Percentiles rank a stretch among this genome's conserved stretches.
These are phyloP conservation scores for Poa pratensis DNA, from an alignment of 176 grass and related monocot genomes.

Conservation along the genomic window DNA sequence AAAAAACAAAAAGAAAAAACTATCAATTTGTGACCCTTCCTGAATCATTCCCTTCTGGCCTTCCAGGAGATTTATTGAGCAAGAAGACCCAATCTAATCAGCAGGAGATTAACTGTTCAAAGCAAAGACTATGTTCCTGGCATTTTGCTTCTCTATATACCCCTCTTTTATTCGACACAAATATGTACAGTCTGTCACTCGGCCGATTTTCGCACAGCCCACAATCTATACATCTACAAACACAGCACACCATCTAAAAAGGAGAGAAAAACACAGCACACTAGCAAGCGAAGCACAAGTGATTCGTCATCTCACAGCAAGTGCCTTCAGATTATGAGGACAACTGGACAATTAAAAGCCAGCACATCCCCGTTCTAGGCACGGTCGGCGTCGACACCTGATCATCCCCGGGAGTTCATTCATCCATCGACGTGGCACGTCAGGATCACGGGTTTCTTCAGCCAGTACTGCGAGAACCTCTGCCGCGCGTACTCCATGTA, in stretches of 20 bases:
- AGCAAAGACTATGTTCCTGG: background rate
- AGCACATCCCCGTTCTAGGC: slow-evolving; percentile 7
- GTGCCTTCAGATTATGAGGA: slow-evolving; percentile 19
- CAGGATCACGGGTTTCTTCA: slow-evolving; percentile 48
- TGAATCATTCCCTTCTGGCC: too few relatives aligned
- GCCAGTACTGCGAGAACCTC: slow-evolving; percentile 67
- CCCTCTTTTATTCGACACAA: background rate
- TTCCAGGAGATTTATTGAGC: too few relatives aligned
- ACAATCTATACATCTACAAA: slow-evolving; percentile 5
- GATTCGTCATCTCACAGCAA: slow-evolving; percentile 21
- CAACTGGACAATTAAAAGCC: background rate
- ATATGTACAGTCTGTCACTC: background rate
- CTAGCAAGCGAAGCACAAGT: background rate
- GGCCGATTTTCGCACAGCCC: background rate
- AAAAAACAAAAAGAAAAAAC: too few relatives aligned
- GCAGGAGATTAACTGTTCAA: background rate
- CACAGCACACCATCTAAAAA: background rate
- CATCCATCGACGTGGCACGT: slow-evolving; percentile 9
- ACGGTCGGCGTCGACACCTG: slow-evolving; percentile 5
- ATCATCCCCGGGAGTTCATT: slow-evolving; percentile 3
- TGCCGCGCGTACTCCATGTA: slow-evolving; percentile 78
- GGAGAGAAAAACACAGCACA: background rate
- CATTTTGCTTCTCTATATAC: background rate
- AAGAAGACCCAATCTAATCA: background rate
- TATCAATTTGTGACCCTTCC: too few relatives aligned